phyloP scores from a whole-genome alignment of 2,329 filamentous ascomycete species.

The Chaetomium sp. region DNA sequence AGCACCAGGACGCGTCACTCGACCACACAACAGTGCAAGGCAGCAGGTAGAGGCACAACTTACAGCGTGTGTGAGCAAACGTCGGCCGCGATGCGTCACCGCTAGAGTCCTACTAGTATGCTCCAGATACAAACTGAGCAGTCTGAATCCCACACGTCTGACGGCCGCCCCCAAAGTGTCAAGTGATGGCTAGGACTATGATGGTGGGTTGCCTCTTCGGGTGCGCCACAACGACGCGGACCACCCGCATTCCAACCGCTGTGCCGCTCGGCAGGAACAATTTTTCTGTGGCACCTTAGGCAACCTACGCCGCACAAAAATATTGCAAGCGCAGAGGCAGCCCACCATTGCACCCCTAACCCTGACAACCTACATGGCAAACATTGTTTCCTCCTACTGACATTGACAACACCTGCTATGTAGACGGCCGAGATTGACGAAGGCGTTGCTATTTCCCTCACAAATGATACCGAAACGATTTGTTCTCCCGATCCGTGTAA shows the following conservation, averaged over 20 bases:
- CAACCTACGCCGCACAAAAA: no score
- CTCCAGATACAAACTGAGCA: neutral
- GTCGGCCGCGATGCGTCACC: conserved; percentile 1
- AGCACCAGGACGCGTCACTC: neutral
- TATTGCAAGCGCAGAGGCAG: neutral
- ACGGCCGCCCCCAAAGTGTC: neutral
- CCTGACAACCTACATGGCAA: neutral
- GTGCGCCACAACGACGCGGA: neutral
- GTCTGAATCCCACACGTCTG: neutral
- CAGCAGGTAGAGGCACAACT: no score
- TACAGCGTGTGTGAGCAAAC: no score
- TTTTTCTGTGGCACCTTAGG: no score
- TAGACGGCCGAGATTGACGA: no score
- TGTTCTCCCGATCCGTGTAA: conserved; percentile 33
- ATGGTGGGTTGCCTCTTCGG: conserved; percentile 1
- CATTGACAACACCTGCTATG: no score
- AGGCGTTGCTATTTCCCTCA: neutral
- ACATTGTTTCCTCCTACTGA: no score
- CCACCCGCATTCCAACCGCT: neutral
- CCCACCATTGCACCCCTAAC: conserved; percentile 1
- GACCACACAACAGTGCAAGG: no score
- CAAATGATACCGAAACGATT: conserved; percentile 11
- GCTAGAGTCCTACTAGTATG: no score
- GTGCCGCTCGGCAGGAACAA: neutral
- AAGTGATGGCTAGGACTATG: neutral